Conservation (phyloP, 2,329 filamentous ascomycete species). For the Monosporascus sp. region DNA sequence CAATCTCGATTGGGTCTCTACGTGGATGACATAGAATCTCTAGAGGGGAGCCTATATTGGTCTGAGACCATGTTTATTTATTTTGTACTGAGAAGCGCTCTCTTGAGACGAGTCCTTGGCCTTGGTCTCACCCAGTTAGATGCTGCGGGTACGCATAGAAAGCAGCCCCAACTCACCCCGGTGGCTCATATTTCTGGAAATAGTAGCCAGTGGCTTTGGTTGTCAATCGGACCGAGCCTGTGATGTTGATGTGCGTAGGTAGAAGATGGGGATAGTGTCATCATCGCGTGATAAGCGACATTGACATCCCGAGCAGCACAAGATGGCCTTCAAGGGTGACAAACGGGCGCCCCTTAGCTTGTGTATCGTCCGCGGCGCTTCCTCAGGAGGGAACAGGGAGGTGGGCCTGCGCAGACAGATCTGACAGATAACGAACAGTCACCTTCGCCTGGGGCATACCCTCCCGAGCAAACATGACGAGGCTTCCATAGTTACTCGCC, state of each 20-base stretch:
- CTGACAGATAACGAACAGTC: constrained; percentile 7
- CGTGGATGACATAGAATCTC: constrained; percentile 7
- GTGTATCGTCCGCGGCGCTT: background rate
- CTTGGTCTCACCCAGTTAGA: background rate
- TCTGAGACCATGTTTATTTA: constrained; percentile 13
- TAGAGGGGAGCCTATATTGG: constrained; percentile 6
- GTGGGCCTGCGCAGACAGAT: constrained; percentile 4
- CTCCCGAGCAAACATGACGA: constrained; percentile 15
- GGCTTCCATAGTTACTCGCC: constrained; percentile 9
- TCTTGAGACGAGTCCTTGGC: background rate
- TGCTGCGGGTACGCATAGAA: background rate
- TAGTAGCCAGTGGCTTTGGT: background rate
- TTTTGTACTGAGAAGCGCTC: constrained; percentile 1
- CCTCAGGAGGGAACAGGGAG: background rate
- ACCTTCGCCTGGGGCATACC: constrained; percentile 1
- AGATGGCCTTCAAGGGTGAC: background rate
- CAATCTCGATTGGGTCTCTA: constrained; percentile 20
- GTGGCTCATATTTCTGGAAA: background rate
- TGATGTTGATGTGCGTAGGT: background rate
- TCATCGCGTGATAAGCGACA: background rate
- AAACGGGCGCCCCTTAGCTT: background rate
- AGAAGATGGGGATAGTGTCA: background rate
- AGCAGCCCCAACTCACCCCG: background rate
- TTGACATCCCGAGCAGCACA: background rate
- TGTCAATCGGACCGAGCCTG: background rate